These are phyloP conservation scores for Aplosporella prunicola DNA, from an alignment of 2,329 filamentous ascomycete species.

Conservation along the genomic window DNA sequence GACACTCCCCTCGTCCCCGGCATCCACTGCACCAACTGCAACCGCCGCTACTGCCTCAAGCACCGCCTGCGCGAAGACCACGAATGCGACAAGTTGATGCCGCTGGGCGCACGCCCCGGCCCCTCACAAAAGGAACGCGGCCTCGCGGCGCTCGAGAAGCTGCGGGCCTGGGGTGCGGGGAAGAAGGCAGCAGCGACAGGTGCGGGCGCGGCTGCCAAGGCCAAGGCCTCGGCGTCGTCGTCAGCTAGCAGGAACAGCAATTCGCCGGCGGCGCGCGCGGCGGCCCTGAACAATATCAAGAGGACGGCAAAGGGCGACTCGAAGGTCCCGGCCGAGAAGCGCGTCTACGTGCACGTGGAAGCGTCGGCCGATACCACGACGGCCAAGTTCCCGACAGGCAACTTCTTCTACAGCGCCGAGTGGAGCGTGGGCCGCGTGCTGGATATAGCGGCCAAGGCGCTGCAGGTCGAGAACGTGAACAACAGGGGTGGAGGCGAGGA, in stretches of 20 bases:
- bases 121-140: conserved; percentile 53
- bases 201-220: conserved; percentile 21
- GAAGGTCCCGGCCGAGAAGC: conserved; percentile 68
- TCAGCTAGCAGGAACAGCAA: conserved; percentile 22
- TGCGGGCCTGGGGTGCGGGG: conserved; percentile 70
- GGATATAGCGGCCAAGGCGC: conserved; percentile 63
- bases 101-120: conserved; percentile 43
- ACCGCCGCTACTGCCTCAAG: conserved; percentile 66
- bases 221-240: conserved; percentile 46
- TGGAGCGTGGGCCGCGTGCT: conserved; percentile 84
- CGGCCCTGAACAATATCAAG: conserved; percentile 70
- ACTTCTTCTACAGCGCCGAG: conserved; percentile 48
- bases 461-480: conserved; percentile 78
- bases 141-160: conserved; percentile 61
- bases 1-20: conserved; percentile 59
- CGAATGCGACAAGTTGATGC: conserved; percentile 67
- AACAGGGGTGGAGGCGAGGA: conserved; percentile 68
- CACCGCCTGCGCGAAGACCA: conserved; percentile 74
- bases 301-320: conserved; percentile 82
- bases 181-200: conserved; percentile 61
- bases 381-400: conserved; percentile 63
- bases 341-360: conserved; percentile 86
- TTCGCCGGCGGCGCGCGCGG: conserved; percentile 51
- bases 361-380: conserved; percentile 79
- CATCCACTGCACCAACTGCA: conserved; percentile 63